Percentiles rank a stretch among this genome's conserved stretches.
Conservation (phyloP, 2,329 filamentous ascomycete species). For the Penicillium sp. region DNA sequence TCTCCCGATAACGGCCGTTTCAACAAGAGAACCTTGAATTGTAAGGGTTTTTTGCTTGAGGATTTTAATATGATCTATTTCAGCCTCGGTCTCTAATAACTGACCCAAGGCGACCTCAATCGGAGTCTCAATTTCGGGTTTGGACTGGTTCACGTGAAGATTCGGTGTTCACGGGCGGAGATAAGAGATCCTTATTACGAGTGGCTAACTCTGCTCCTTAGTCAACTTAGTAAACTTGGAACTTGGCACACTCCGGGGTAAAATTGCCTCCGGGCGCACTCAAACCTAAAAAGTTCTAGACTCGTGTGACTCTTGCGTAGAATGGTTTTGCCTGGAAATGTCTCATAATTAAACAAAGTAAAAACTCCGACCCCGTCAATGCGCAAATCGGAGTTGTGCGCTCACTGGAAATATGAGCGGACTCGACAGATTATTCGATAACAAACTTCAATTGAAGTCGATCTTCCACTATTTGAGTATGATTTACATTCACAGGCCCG, state of each 20-base stretch:
- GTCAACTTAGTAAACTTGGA: not conserved
- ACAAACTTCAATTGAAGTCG: not conserved
- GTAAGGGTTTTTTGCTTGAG: not conserved
- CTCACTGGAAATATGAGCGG: no score
- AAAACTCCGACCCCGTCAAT: not conserved
- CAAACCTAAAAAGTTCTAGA: not conserved
- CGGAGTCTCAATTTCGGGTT: not conserved
- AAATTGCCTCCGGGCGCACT: not conserved
- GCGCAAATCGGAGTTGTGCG: not conserved
- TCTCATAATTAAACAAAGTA: not conserved
- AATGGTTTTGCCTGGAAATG: not conserved
- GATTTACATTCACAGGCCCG: not conserved
- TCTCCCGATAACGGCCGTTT: conserved; percentile 3
- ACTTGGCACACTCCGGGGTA: not conserved
- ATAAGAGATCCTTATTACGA: not conserved
- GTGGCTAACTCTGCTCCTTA: not conserved
- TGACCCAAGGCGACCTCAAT: not conserved
- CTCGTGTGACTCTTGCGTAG: no score
- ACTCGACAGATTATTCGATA: no score
- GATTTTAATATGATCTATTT: not conserved
- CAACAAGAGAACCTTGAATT: not conserved
- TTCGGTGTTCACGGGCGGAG: not conserved
- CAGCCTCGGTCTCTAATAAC: not conserved
- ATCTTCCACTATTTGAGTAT: not conserved
- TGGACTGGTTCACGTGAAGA: not conserved